Evolutionary conservation across 495 filamentous ascomycete species (phyloP), one percentile per base, ranked within the genome.

Genomic region (Penicillium soppii): DNA sequence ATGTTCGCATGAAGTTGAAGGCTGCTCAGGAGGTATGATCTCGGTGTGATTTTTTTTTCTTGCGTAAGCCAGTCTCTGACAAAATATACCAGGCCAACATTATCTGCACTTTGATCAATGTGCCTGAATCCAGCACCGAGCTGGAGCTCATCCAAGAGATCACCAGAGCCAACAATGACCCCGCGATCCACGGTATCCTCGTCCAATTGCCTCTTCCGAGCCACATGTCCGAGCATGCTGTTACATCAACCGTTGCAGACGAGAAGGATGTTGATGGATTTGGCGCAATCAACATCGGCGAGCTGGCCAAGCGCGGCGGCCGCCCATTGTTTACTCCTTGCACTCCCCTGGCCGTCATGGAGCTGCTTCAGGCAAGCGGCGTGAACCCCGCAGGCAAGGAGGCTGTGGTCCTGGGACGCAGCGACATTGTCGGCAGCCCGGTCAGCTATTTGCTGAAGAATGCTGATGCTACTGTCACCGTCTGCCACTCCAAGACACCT

Each of bases 1-100:
- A 98, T 89, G 92, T 98, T 68, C 90, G 91, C 73, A 98, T 98
- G 94, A 98, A 98, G 74, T 70, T 97, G 61, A 97, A 96, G 78
- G 94, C 94, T 48, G 94, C 94, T 23, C 80, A 92, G 67, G 92
- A 98, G 81, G 90, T 92, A 75, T 43, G 63, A 58, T 40, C 27
- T 37, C 35, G 29, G 30, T 23, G 36, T 35, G 42, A 47, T 46
- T 9, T 16, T 8, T 16, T 8, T 20, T 12, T 32, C 39, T 39
- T 23, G 30, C 20, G 16, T 19, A 32, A 43, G 25, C 16, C 45
- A 51, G 36, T 22, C 50, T 55, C 53, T 36, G 54, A 60, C 33
- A 35, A 19, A 20, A 48, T 50, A 10, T 7, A 25, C 45, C 49
- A 95, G 89, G 90, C 90, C 61, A 90, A 89, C 65, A 97, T 98